A percentile compares a stretch with the other conserved stretches of the same genome.
Conservation (phyloP, 2,329 filamentous ascomycete genomes). For the Dendrostoma leiphaemia region DNA sequence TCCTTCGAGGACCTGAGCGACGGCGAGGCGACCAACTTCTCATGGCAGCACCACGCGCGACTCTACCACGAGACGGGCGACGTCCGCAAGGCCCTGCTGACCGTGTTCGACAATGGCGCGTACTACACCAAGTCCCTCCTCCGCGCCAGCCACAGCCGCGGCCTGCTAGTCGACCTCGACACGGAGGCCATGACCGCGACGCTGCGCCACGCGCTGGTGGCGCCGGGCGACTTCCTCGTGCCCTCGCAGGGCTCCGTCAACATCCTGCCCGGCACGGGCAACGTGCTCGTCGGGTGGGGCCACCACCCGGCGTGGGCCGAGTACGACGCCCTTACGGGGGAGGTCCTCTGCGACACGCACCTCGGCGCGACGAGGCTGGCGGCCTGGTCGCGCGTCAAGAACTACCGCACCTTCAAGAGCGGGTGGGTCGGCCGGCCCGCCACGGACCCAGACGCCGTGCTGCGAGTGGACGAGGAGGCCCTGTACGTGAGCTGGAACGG, state of each 20-base stretch:
- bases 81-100: conserved; percentile 27
- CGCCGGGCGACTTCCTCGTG: neutral
- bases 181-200: neutral
- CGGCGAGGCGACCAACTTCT: conserved; percentile 33
- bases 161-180: conserved; percentile 2
- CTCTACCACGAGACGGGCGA: conserved; percentile 31
- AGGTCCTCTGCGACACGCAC: neutral
- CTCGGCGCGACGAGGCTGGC: neutral
- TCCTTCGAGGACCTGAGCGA: conserved; percentile 33
- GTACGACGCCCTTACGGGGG: neutral
- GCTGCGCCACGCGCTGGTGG: neutral
- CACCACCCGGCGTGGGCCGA: conserved; percentile 3
- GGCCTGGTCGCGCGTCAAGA: neutral
- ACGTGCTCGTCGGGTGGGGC: conserved; percentile 3
- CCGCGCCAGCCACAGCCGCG: neutral
- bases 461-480: neutral
- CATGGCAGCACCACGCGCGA: conserved; percentile 38
- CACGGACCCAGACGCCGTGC: neutral
- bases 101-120: conserved; percentile 36
- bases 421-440: neutral
- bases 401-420: conserved; percentile 4
- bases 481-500: conserved; percentile 4
- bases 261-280: neutral
- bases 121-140: neutral
- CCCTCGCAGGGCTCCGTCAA: conserved; percentile 2